A percentile compares a stretch with the other conserved stretches of the same genome.
Conservation (phyloP, 768 basidiomycete species). For the Hericium erinaceus region DNA sequence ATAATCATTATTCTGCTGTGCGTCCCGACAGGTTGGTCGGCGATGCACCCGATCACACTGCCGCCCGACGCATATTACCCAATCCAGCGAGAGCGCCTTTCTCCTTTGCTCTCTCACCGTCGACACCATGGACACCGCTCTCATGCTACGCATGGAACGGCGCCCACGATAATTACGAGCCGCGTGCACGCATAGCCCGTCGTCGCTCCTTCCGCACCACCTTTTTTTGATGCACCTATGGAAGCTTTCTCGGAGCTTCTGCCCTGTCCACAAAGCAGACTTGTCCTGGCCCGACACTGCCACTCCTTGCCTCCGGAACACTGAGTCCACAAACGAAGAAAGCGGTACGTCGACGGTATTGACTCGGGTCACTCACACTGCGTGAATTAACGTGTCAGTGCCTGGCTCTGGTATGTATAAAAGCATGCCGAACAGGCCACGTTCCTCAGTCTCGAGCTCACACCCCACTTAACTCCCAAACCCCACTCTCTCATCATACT, state of each 20-base stretch:
- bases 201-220: neutral
- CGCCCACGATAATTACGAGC: neutral
- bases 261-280: too few species aligned
- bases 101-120: neutral
- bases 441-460: neutral
- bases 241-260: too few species aligned
- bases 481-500: neutral
- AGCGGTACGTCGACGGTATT: too few species aligned
- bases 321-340: too few species aligned
- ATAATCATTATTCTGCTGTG: neutral
- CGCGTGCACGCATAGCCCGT: neutral
- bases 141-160: neutral
- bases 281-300: too few species aligned
- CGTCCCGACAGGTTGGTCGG: neutral
- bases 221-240: too few species aligned
- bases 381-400: too few species aligned
- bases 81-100: neutral
- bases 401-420: neutral
- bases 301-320: too few species aligned
- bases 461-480: neutral
- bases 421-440: neutral
- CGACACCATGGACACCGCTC: neutral
- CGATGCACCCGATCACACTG: neutral
- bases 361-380: too few species aligned
- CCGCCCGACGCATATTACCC: neutral